Evolutionary conservation across 768 basidiomycete species (phyloP).

Genomic region (Rhizopogon vesiculosus): DNA sequence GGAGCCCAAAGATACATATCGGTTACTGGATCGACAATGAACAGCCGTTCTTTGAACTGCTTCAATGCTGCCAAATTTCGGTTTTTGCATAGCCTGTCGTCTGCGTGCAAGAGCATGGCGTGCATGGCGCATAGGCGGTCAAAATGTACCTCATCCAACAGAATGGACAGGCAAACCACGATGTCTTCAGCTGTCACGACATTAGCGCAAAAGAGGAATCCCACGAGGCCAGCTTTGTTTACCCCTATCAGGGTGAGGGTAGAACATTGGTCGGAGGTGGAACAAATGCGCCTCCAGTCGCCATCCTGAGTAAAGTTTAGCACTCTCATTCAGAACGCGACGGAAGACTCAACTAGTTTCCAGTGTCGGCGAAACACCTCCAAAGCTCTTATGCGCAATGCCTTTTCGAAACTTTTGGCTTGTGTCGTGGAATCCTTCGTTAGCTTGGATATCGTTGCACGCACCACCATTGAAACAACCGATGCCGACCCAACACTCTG

Average conservation of each 20-base stretch:
- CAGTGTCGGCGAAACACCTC: slow-evolving; percentile 9
- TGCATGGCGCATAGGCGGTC: slow-evolving; percentile 31
- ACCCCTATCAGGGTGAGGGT: slow-evolving; percentile 14
- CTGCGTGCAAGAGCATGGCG: slow-evolving; percentile 27
- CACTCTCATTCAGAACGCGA: neutral
- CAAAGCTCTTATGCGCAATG: slow-evolving; percentile 5
- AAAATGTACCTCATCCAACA: slow-evolving; percentile 15
- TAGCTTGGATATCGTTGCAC: slow-evolving; percentile 2
- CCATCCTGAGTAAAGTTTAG: slow-evolving; percentile 12
- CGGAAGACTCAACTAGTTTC: slow-evolving; percentile 3
- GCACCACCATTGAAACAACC: slow-evolving; percentile 1
- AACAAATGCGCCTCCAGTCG: slow-evolving; percentile 1
- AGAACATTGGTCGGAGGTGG: neutral
- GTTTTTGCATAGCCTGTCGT: slow-evolving; percentile 27
- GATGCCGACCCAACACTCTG: slow-evolving; percentile 1
- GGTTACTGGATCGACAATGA: slow-evolving; percentile 5
- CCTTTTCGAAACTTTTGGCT: slow-evolving; percentile 1
- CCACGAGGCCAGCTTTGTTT: slow-evolving; percentile 28
- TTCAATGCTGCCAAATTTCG: slow-evolving; percentile 14
- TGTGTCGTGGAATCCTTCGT: neutral
- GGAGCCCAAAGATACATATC: slow-evolving; percentile 18
- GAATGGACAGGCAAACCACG: slow-evolving; percentile 22
- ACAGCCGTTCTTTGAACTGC: slow-evolving; percentile 15
- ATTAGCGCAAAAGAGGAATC: slow-evolving; percentile 24
- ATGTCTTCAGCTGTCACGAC: slow-evolving; percentile 22